Percentiles rank a stretch among this genome's conserved stretches.
Evolutionary conservation across 768 basidiomycete species (phyloP).

Genomic region (Auriscalpium vulgare): DNA sequence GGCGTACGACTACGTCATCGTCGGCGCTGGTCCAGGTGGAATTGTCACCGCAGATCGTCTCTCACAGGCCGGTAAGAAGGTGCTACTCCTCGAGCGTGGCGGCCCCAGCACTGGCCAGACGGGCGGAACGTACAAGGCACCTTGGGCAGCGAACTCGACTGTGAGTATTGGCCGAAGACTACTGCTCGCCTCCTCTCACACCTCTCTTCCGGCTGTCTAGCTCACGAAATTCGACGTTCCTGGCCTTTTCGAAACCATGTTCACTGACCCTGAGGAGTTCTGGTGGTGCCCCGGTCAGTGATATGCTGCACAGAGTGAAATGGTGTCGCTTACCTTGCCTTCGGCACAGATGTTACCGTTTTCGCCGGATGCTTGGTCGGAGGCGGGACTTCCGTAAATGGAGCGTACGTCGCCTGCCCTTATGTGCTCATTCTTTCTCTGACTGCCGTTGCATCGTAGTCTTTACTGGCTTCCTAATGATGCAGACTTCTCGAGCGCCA

Average conservation of each 20-base stretch:
- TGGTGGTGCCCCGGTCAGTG: slow-evolving; percentile 56
- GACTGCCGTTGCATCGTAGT: slow-evolving; percentile 5
- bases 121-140: slow-evolving; percentile 47
- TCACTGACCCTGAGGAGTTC: slow-evolving; percentile 45
- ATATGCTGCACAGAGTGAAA: neutral
- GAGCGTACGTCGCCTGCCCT: slow-evolving; percentile 37
- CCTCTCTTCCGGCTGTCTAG: slow-evolving; percentile 26
- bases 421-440: neutral
- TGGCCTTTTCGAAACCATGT: slow-evolving; percentile 60
- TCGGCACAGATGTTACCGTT: slow-evolving; percentile 41
- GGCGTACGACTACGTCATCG: neutral
- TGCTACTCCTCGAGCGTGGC: slow-evolving; percentile 54
- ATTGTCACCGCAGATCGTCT: slow-evolving; percentile 1
- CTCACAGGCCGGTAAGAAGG: slow-evolving; percentile 47
- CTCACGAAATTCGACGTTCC: slow-evolving; percentile 61
- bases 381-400: slow-evolving; percentile 60
- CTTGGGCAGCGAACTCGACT: slow-evolving; percentile 40
- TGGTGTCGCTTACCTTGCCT: neutral
- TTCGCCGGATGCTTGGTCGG: slow-evolving; percentile 61
- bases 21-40: slow-evolving; percentile 1
- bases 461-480: slow-evolving; percentile 50
- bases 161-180: slow-evolving; percentile 20
- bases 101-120: slow-evolving; percentile 53
- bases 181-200: too few relatives aligned
- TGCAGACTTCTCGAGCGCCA: slow-evolving; percentile 39